Percentiles rank a stretch among this genome's conserved stretches.
Conservation (phyloP, 176 grass and related monocot species). For the Carex littledalei region DNA sequence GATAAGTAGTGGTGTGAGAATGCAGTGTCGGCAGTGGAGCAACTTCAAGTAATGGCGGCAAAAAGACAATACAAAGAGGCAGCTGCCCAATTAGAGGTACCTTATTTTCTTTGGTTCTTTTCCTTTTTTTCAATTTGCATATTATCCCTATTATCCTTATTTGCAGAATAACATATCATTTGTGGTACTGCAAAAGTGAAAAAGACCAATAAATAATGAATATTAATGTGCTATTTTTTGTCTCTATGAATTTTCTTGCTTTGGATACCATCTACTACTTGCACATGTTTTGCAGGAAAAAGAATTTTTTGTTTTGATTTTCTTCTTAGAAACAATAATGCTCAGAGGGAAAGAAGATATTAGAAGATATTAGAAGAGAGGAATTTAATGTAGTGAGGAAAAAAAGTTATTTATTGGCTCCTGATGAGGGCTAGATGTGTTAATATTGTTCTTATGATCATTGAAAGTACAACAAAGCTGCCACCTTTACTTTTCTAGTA, state of each 20-base stretch:
- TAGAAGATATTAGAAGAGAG: too few species aligned
- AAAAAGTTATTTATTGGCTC: neutral
- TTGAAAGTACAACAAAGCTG: neutral
- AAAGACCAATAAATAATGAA: neutral
- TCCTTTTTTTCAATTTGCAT: neutral
- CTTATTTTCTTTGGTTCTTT: neutral
- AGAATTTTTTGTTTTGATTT: too few species aligned
- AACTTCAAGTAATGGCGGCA: conserved; percentile 99
- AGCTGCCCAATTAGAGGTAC: conserved; percentile 92
- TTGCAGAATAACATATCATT: neutral
- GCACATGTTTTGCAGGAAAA: too few species aligned
- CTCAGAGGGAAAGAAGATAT: neutral
- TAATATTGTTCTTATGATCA: neutral
- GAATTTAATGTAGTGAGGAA: neutral
- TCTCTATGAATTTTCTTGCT: too few species aligned
- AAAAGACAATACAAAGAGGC: conserved; percentile 98
- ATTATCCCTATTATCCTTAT: neutral
- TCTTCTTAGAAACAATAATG: too few species aligned
- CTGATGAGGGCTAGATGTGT: neutral
- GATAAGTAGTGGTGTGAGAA: neutral
- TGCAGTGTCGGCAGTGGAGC: conserved; percentile 90
- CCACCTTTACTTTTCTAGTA: neutral
- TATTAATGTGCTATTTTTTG: too few species aligned
- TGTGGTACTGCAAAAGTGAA: conserved; percentile 1
- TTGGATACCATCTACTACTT: too few species aligned